phyloP scores from a whole-genome alignment of 2,329 filamentous ascomycete species.

The Colletotrichum incanum region DNA sequence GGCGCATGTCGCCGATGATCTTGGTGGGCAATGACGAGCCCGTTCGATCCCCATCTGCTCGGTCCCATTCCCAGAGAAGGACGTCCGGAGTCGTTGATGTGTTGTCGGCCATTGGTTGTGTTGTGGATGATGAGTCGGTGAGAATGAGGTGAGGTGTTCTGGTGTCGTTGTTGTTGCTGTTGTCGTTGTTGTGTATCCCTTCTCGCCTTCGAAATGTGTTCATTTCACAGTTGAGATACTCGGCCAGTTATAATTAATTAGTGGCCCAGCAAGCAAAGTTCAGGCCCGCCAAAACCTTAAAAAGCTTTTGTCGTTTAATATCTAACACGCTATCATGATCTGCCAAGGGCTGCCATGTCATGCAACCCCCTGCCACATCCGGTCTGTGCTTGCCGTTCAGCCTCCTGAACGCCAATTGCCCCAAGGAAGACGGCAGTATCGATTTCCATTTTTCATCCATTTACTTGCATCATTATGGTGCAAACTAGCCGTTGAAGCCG shows the following conservation, averaged over 20 bases:
- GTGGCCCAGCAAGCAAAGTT: not conserved
- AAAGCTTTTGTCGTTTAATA: not conserved
- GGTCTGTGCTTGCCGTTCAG: not conserved
- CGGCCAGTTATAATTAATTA: not conserved
- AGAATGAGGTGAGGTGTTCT: not conserved
- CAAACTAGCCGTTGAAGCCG: no score
- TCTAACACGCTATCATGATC: not conserved
- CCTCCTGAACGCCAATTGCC: not conserved
- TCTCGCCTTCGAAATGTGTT: no score
- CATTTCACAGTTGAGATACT: no score
- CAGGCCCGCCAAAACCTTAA: not conserved
- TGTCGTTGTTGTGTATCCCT: not conserved
- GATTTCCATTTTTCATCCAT: no score
- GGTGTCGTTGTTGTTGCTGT: not conserved
- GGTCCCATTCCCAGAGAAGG: conserved; percentile 4
- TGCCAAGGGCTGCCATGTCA: not conserved
- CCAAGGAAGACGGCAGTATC: not conserved
- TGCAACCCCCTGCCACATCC: not conserved
- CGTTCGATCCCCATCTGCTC: no score
- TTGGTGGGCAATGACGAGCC: not conserved
- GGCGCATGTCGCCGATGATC: not conserved
- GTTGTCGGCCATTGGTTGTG: not conserved
- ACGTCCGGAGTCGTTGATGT: not conserved
- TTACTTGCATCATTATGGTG: no score
- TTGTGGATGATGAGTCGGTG: not conserved